Base-by-base conservation (phyloP, 768 basidiomycete genomes). In the Suillus alpinus region DNA sequence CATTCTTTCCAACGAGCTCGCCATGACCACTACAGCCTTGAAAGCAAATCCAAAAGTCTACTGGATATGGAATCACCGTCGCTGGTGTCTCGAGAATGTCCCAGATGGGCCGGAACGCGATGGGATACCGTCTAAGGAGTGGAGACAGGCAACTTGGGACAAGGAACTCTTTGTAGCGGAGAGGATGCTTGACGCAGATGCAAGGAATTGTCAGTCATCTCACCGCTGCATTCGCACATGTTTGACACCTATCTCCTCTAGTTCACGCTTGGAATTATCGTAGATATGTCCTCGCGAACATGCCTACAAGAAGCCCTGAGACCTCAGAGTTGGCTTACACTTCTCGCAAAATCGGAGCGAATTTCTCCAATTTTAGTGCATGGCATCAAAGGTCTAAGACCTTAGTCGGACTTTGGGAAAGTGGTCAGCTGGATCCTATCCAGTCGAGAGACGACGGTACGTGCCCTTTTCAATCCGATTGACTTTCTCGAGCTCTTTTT, bases 351-450 rank as follows among this genome's bases (percentile, higher is more conserved):
- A 98, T 99, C 65, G 88, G 91, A 73, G 78, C 88, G 53, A 98
- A 93, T 69, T 95, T 98, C 71, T 96, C 94, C 37, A 98, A 99
- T 72, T 98, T 97, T 71, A 96, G 94, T 64, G 97, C 97, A 23
- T 99, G 97, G 97, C 97, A 99, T 73, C 95, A 97, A 66, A 86
- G 97, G 37, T 92, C 94, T 1, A 96, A 94, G 69, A 79, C 94
- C 8, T 78, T 92, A 32, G 70, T 80, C 0, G 80, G 79, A 3
- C 69, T 95, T 18, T 94, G 92, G 89, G 80, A 79, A 39, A 71
- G 71, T 34, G 85, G 83, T 18, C 77, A 80, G 63, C 68, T 84
- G 13, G 82, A 88, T 58, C 77, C 81, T 56, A 57, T 68, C 14
- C 78, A 81, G 67, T 84, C 83, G 39, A 85, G 84, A 66, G 86